phyloP scores from a whole-genome alignment of 2,329 filamentous ascomycete species.

The Macrophomina phaseolina region DNA sequence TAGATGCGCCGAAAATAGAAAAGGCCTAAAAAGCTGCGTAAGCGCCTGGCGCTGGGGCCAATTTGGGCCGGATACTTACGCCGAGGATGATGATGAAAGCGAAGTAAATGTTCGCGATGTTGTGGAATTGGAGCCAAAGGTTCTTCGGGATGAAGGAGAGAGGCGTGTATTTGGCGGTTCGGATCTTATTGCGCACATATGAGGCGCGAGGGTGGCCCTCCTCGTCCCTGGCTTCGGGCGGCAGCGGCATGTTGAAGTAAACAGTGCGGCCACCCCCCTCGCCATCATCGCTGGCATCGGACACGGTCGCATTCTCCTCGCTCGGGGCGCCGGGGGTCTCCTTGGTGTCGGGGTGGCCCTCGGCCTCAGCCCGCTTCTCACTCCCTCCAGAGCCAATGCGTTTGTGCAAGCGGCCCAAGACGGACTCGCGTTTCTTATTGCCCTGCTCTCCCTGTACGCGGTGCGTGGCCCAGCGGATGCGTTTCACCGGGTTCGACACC shows the following conservation, averaged over 20 bases:
- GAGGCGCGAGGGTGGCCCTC: slow-evolving; percentile 73
- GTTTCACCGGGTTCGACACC: slow-evolving; percentile 69
- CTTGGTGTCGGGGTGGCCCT: slow-evolving; percentile 40
- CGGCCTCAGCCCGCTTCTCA: slow-evolving; percentile 66
- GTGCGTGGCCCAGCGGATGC: slow-evolving; percentile 96
- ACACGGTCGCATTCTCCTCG: slow-evolving; percentile 43
- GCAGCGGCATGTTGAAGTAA: slow-evolving; percentile 87
- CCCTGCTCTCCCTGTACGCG: slow-evolving; percentile 78
- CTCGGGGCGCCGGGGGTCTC: slow-evolving; percentile 30
- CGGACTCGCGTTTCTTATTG: slow-evolving; percentile 78
- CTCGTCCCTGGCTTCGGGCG: slow-evolving; percentile 75
- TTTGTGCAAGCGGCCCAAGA: slow-evolving; percentile 74
- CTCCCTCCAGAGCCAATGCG: slow-evolving; percentile 56
- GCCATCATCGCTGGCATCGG: slow-evolving; percentile 36
- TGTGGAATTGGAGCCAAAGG: slow-evolving; percentile 97
- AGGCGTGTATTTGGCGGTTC: slow-evolving; percentile 96
- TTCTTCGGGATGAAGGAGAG: slow-evolving; percentile 96
- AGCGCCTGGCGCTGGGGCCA: slow-evolving; percentile 29
- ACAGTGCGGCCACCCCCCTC: slow-evolving; percentile 58
- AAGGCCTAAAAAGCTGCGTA: slow-evolving; percentile 72
- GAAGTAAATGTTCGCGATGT: slow-evolving; percentile 98
- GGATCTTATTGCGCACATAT: slow-evolving; percentile 92
- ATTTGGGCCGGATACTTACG: slow-evolving; percentile 64
- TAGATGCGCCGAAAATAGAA: slow-evolving; percentile 89
- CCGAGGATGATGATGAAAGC: slow-evolving; percentile 92